Percentiles rank a stretch among this genome's conserved stretches.
Evolutionary conservation across 345 rosid genomes (phyloP).

Genomic region (Iberis pinnata): DNA sequence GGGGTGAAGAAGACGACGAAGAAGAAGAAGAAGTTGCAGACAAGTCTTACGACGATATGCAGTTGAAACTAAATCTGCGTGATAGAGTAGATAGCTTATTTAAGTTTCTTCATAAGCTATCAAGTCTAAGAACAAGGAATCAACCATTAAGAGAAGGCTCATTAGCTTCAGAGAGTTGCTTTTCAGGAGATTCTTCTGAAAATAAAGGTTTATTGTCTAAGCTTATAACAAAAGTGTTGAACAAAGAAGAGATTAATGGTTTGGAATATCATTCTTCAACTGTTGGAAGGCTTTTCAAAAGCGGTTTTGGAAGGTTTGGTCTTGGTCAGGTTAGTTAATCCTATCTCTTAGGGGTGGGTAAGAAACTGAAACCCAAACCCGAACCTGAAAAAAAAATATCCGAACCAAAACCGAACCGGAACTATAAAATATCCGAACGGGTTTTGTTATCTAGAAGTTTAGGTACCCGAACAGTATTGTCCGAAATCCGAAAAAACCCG

Average conservation of each 20-base stretch:
- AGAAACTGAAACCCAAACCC: too few species aligned
- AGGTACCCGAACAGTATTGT: too few species aligned
- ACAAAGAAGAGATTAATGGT: constrained; percentile 60
- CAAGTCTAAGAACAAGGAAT: constrained; percentile 48
- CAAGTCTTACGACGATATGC: constrained; percentile 61
- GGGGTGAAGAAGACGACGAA: constrained; percentile 86
- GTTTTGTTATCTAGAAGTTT: too few species aligned
- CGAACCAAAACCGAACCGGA: too few species aligned
- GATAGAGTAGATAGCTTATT: constrained; percentile 83
- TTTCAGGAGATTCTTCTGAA: constrained; percentile 42
- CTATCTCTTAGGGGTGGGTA: too few species aligned
- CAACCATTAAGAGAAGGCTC: constrained; percentile 47
- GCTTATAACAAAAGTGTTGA: constrained; percentile 52
- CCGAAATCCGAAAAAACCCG: too few species aligned
- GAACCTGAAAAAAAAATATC: too few species aligned
- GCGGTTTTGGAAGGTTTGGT: constrained; percentile 95
- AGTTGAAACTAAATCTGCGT: constrained; percentile 77
- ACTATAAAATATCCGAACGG: too few species aligned
- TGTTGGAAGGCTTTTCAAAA: constrained; percentile 88
- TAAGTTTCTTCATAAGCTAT: constrained; percentile 69
- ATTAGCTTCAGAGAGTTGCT: constrained; percentile 45
- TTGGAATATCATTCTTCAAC: constrained; percentile 93
- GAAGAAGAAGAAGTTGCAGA: constrained; percentile 36
- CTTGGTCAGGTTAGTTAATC: constrained; percentile 64
- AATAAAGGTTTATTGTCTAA: constrained; percentile 63